phyloP scores from a whole-genome alignment of 148 eudicot genomes.

The Pouteria glomerata region DNA sequence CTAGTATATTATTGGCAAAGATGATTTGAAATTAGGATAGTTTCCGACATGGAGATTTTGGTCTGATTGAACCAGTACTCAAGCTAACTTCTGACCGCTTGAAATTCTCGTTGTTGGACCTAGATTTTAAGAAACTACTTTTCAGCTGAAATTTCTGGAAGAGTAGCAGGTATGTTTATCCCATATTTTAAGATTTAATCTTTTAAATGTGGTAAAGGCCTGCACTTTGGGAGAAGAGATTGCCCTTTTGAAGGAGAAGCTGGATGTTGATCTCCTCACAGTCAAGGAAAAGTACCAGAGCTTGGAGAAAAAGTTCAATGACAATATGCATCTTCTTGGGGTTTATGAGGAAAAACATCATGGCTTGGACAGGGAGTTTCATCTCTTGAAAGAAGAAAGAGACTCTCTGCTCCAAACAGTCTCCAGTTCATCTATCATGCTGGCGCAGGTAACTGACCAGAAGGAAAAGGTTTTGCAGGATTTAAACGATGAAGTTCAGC shows the following conservation, averaged over 20 bases:
- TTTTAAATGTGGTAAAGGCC: conserved; percentile 49
- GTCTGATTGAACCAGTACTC: background rate
- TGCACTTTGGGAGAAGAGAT: conserved; percentile 50
- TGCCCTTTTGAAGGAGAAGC: conserved; percentile 57
- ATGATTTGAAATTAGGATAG: background rate
- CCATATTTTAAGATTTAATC: conserved; percentile 8
- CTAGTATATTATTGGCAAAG: background rate
- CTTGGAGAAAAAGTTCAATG: conserved; percentile 44
- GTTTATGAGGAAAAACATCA: conserved; percentile 42
- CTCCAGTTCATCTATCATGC: conserved; percentile 40
- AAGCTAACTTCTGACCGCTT: background rate
- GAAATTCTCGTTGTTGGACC: background rate
- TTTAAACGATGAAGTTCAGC: conserved; percentile 52
- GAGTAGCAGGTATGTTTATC: conserved; percentile 1
- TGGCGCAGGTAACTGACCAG: conserved; percentile 37
- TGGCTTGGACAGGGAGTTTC: conserved; percentile 59
- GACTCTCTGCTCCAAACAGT: conserved; percentile 44
- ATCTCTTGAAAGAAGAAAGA: conserved; percentile 57
- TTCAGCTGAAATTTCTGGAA: background rate
- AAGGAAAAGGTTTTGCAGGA: conserved; percentile 51
- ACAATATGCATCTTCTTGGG: conserved; percentile 46
- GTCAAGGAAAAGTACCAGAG: conserved; percentile 48
- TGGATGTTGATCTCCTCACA: conserved; percentile 49
- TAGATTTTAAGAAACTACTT: background rate
- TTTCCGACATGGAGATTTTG: background rate